Percentiles rank a stretch among this genome's conserved stretches.
Evolutionary conservation across 2,329 filamentous ascomycete genomes (phyloP).

Genomic region (Lizonia empirigonia): DNA sequence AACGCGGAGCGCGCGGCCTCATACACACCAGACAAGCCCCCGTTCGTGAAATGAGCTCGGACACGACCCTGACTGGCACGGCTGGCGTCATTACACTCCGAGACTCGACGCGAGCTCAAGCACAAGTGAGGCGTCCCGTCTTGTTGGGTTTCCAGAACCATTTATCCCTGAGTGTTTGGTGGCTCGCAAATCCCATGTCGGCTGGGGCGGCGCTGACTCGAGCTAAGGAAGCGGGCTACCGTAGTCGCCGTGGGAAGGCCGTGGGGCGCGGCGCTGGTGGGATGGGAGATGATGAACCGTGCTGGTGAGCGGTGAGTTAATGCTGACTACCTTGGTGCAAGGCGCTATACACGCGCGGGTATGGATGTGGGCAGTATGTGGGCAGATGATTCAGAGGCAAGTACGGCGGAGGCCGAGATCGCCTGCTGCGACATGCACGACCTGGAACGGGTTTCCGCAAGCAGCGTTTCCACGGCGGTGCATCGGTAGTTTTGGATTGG

Average conservation of each 20-base stretch:
- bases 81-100: conserved; percentile 10
- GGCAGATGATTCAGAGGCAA: conserved; percentile 7
- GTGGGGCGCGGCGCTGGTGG: conserved; percentile 8
- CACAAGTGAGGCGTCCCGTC: conserved; percentile 12
- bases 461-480: conserved; percentile 9
- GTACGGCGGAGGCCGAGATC: conserved; percentile 8
- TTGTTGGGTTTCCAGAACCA: conserved; percentile 6
- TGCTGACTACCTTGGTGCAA: conserved; percentile 7
- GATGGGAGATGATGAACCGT: conserved; percentile 1
- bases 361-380: neutral
- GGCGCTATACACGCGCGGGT: conserved; percentile 7
- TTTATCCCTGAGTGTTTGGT: neutral
- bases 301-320: neutral
- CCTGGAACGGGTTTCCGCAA: conserved; percentile 8
- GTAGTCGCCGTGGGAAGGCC: conserved; percentile 12
- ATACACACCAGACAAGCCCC: neutral
- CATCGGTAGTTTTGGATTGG: conserved; percentile 7
- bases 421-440: conserved; percentile 6
- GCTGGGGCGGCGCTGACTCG: neutral
- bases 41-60: neutral
- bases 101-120: neutral
- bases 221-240: conserved; percentile 7
- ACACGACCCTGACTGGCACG: neutral
- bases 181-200: conserved; percentile 9
- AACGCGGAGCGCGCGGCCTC: conserved; percentile 10